Conservation (phyloP, 768 basidiomycete genomes). For the Baorangia bicolor region DNA sequence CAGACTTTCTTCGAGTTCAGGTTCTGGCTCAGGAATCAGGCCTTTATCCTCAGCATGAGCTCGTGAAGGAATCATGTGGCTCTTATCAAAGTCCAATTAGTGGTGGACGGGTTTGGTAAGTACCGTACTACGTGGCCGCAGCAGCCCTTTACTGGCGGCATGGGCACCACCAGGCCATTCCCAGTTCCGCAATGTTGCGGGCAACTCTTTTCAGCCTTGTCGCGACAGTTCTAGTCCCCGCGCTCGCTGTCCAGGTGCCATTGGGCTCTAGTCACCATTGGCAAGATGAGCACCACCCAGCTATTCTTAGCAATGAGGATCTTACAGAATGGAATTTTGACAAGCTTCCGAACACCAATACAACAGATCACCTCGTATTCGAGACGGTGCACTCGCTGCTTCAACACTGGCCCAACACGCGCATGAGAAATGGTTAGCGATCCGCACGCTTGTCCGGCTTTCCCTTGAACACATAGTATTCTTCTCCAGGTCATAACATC, state of each 20-base stretch:
- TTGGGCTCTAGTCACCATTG: neutral
- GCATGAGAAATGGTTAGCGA: conserved; percentile 43
- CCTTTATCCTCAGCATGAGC: no score
- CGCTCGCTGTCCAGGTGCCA: conserved; percentile 8
- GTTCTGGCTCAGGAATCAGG: no score
- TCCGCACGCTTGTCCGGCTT: conserved; percentile 8
- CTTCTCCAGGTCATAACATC: conserved; percentile 19
- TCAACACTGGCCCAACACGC: conserved; percentile 47
- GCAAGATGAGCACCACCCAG: neutral
- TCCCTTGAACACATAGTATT: conserved; percentile 13
- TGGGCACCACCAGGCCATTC: neutral
- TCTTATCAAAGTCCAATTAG: no score
- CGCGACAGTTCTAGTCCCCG: neutral
- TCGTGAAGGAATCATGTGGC: no score
- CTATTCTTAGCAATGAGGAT: neutral
- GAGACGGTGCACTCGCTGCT: conserved; percentile 30
- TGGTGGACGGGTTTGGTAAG: no score
- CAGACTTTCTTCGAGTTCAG: no score
- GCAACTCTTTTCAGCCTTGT: neutral
- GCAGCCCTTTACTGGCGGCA: no score
- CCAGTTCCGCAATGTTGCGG: neutral
- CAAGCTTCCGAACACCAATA: conserved; percentile 20
- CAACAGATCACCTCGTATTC: conserved; percentile 27
- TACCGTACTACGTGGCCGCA: no score
- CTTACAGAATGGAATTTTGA: conserved; percentile 24